Evolutionary conservation across 2,329 filamentous ascomycete species (phyloP).

Genomic region (Arthrobotrys musiformis): DNA sequence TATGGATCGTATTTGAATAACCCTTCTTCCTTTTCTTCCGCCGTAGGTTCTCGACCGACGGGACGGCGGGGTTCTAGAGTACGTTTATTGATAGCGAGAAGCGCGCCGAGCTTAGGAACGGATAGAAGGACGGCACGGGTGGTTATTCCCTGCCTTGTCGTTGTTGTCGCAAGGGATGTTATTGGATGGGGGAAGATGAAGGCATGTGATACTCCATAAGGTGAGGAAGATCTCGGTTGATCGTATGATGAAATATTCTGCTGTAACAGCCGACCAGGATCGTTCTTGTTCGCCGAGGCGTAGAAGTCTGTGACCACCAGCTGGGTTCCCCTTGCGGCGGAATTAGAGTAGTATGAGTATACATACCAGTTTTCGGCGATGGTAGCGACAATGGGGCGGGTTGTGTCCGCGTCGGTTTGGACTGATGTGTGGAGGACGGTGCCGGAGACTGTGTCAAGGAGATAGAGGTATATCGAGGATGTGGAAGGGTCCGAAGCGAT

Average conservation of each 20-base stretch:
- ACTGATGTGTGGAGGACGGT: slow-evolving; percentile 77
- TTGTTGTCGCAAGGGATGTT: slow-evolving; percentile 80
- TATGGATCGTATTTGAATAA: slow-evolving; percentile 78
- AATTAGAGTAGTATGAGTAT: slow-evolving; percentile 77
- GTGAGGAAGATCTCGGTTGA: slow-evolving; percentile 72
- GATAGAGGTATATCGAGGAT: slow-evolving; percentile 75
- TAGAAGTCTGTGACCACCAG: slow-evolving; percentile 88
- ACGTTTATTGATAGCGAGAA: slow-evolving; percentile 81
- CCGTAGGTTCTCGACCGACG: slow-evolving; percentile 81
- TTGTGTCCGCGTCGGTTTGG: slow-evolving; percentile 78
- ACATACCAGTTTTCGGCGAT: slow-evolving; percentile 96
- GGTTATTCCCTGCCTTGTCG: slow-evolving; percentile 91
- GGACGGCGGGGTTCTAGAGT: slow-evolving; percentile 87
- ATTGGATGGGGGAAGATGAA: slow-evolving; percentile 85
- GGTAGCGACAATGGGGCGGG: slow-evolving; percentile 77
- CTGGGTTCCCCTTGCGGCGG: slow-evolving; percentile 80
- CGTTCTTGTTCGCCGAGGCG: slow-evolving; percentile 83
- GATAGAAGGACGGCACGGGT: slow-evolving; percentile 79
- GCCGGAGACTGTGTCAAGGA: slow-evolving; percentile 88
- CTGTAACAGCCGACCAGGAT: slow-evolving; percentile 79
- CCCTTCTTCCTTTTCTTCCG: slow-evolving; percentile 84
- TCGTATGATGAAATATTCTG: slow-evolving; percentile 81
- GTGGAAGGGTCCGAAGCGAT: slow-evolving; percentile 72
- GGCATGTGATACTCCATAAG: slow-evolving; percentile 80
- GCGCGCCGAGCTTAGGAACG: slow-evolving; percentile 73